phyloP scores from a whole-genome alignment of 1,139 yeast species.

The Candida sanyaensis region DNA sequence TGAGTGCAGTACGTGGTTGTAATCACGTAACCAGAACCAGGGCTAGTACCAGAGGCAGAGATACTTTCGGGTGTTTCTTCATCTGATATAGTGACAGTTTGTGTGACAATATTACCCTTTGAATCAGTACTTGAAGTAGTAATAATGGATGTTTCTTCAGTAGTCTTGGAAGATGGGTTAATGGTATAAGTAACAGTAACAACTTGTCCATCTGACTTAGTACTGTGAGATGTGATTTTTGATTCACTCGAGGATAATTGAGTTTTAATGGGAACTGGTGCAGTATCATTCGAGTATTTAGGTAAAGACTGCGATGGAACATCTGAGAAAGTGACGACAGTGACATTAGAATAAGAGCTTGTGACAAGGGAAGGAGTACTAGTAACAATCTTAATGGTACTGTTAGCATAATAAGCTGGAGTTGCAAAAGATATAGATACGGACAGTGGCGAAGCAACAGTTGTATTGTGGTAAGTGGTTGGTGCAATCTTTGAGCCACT shows the following conservation, averaged over 20 bases:
- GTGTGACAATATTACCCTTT: background rate
- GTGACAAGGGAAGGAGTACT: constrained; percentile 1
- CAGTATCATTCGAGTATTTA: background rate
- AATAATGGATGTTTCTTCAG: background rate
- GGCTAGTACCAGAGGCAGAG: no score
- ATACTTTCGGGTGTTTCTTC: background rate
- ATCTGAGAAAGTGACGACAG: background rate
- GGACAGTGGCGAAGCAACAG: background rate
- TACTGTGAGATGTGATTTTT: background rate
- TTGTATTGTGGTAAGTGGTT: background rate
- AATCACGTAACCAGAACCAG: background rate
- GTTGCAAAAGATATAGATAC: background rate
- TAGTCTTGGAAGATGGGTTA: background rate
- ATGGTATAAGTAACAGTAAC: background rate
- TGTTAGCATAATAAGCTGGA: background rate
- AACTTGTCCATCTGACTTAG: background rate
- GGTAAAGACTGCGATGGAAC: background rate
- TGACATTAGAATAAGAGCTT: background rate
- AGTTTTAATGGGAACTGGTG: background rate
- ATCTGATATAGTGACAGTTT: background rate
- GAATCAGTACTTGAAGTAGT: background rate
- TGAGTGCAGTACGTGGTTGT: constrained; percentile 1
- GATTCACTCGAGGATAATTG: background rate
- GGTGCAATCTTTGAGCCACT: background rate
- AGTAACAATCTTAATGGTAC: background rate